Base-by-base conservation (phyloP, 2,329 filamentous ascomycete genomes). In the Eutypa lata region DNA sequence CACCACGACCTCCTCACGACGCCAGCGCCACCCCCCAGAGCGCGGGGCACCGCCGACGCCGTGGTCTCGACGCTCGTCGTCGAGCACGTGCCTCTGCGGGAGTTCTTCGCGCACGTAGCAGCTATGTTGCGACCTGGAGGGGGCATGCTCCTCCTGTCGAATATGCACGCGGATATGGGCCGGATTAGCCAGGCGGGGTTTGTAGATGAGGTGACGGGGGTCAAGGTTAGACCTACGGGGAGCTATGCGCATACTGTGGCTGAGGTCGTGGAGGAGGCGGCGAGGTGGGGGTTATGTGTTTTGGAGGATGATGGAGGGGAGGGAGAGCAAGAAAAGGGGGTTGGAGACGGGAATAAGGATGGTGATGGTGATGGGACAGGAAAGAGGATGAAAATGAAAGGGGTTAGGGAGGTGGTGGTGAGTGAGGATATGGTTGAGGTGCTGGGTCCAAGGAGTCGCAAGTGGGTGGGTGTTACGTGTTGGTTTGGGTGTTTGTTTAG, bases 121-220 rank as follows among this genome's bases (percentile, higher is more conserved):
- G 57, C 61, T 11, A 66, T 80, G 1, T 65, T 87, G 16, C 68
- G 73, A 5, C 68, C 71, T 0, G 75, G 75, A 0, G 83, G 79
- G 0, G 67, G 26, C 26, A 10, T 5, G 10, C 6, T 76, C 47
- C 68, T 85, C 5, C 69, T 87, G 10, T 87, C 83, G 1, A 88
- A 87, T 61, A 88, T 88, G 85, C 85, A 88, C 64, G 68, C 75
- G 2, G 79, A 86, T 3, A 87, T 88, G 83, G 84, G 83, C 1
- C 56, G 57, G 14, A 72, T 76, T 16, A 80, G 77, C 24, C 82
- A 84, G 61, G 84, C 84, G 0, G 84, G 85, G 0, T 88, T 88
- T 60, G 72, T 82, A 13, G 80, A 83, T 62, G 65, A 66, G 7
- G 68, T 66, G 18, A 75, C 76, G 1, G 78, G 77, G 4, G 71